Evolutionary conservation across 257 asterid genomes (phyloP).

Genomic region (Nemophila menziesii): DNA sequence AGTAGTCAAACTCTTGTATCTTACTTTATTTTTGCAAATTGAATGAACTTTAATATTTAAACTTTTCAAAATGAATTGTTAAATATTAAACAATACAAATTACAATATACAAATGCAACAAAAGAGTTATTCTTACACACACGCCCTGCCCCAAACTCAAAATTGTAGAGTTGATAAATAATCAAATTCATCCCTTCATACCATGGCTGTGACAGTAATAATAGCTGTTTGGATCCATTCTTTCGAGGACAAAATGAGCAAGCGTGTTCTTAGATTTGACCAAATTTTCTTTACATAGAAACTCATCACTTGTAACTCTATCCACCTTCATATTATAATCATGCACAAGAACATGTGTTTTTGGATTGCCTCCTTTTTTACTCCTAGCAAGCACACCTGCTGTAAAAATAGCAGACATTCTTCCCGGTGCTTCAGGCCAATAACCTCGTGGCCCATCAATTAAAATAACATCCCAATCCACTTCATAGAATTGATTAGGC

Average conservation of each 20-base stretch:
- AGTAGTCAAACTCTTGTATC: too few relatives aligned
- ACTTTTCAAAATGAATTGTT: too few relatives aligned
- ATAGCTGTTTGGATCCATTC: conserved; percentile 26
- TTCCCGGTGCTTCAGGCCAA: conserved; percentile 88
- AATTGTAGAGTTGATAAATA: conserved; percentile 11
- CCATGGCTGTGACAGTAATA: conserved; percentile 48
- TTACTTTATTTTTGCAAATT: too few relatives aligned
- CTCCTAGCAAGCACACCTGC: conserved; percentile 84
- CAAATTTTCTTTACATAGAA: conserved; percentile 64
- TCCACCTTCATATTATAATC: conserved; percentile 62
- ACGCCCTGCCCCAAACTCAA: conserved; percentile 11
- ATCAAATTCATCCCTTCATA: neutral
- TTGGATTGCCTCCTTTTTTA: conserved; percentile 45
- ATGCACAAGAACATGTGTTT: conserved; percentile 73
- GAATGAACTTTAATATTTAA: too few relatives aligned
- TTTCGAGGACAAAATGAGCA: conserved; percentile 67
- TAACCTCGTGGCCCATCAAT: conserved; percentile 85
- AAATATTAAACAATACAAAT: too few relatives aligned
- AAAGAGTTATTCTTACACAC: conserved; percentile 13
- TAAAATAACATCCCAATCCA: conserved; percentile 83
- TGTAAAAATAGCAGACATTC: conserved; percentile 81
- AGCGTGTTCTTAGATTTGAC: conserved; percentile 51
- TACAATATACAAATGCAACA: conserved; percentile 12
- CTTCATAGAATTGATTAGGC: conserved; percentile 80
- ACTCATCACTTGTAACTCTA: conserved; percentile 56